phyloP scores from a whole-genome alignment of 2,329 filamentous ascomycete genomes.

The Exserohilum rostratum region DNA sequence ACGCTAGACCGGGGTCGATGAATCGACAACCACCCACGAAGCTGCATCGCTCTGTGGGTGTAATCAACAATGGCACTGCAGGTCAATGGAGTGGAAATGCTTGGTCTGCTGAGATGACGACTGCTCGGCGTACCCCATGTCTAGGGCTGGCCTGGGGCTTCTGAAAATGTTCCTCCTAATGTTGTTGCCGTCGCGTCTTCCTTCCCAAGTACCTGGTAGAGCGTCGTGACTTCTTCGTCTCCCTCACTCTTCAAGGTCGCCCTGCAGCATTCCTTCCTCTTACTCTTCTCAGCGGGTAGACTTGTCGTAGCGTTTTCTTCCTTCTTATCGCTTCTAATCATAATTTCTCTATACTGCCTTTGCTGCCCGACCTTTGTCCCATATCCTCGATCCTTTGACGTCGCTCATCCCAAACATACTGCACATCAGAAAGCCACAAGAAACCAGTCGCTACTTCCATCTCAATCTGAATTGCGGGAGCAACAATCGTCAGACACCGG shows the following conservation, averaged over 20 bases:
- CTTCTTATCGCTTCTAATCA: conserved; percentile 15
- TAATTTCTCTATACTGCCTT: conserved; percentile 10
- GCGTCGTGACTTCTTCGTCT: conserved; percentile 30
- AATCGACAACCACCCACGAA: conserved; percentile 38
- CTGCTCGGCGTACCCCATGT: conserved; percentile 10
- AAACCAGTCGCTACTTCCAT: background rate
- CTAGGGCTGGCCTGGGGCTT: conserved; percentile 6
- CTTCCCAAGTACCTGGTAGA: conserved; percentile 10
- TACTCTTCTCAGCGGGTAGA: conserved; percentile 10
- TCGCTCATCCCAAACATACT: conserved; percentile 4
- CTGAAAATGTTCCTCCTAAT: conserved; percentile 20
- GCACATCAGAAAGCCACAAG: background rate
- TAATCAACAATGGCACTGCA: conserved; percentile 27
- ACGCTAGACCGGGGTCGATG: conserved; percentile 31
- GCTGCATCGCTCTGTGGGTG: conserved; percentile 32
- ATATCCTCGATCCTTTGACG: conserved; percentile 7
- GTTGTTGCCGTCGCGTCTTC: conserved; percentile 14
- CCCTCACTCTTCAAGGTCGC: conserved; percentile 2
- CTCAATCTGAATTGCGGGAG: background rate
- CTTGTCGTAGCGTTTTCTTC: conserved; percentile 12
- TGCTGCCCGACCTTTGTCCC: conserved; percentile 6
- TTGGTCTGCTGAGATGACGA: conserved; percentile 21
- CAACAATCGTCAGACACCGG: background rate
- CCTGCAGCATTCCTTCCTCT: conserved; percentile 16
- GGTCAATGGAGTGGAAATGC: conserved; percentile 13